phyloP scores from a whole-genome alignment of 768 basidiomycete species.

The Suillus decipiens region DNA sequence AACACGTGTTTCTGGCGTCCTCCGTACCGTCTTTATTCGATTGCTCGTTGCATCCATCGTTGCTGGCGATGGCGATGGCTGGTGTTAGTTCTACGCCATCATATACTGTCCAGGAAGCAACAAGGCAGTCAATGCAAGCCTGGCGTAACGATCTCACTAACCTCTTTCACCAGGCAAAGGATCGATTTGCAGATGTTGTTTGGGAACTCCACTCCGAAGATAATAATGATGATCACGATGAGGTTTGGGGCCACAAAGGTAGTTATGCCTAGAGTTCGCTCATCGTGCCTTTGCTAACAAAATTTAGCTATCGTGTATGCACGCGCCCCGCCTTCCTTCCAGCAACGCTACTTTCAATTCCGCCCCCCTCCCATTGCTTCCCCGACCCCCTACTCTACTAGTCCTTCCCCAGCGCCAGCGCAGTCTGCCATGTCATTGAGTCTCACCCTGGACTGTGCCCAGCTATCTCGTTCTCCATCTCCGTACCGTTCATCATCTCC shows the following conservation, averaged over 20 bases:
- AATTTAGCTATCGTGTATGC: slow-evolving; percentile 87
- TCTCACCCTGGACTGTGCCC: slow-evolving; percentile 43
- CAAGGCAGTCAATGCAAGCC: slow-evolving; percentile 59
- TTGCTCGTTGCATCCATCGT: not conserved
- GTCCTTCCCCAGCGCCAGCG: slow-evolving; percentile 52
- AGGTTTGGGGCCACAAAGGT: slow-evolving; percentile 97
- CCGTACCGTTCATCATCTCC: slow-evolving; percentile 46
- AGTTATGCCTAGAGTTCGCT: slow-evolving; percentile 20
- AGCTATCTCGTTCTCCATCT: slow-evolving; percentile 44
- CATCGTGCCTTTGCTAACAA: slow-evolving; percentile 6
- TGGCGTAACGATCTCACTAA: slow-evolving; percentile 84
- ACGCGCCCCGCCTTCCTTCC: slow-evolving; percentile 90
- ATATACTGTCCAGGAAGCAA: slow-evolving; percentile 59
- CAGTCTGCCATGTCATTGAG: slow-evolving; percentile 65
- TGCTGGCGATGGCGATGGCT: slow-evolving; percentile 11
- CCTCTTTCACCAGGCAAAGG: slow-evolving; percentile 82
- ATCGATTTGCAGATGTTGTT: slow-evolving; percentile 95
- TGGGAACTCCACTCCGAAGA: slow-evolving; percentile 74
- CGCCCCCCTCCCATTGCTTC: slow-evolving; percentile 56
- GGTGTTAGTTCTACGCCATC: slow-evolving; percentile 38
- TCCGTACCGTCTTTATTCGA: not conserved
- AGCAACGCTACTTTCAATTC: slow-evolving; percentile 84
- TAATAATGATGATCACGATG: slow-evolving; percentile 50
- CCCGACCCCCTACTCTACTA: slow-evolving; percentile 49
- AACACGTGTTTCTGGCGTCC: slow-evolving; percentile 11